Evolutionary conservation across 2,329 filamentous ascomycete species (phyloP), one percentile per base, ranked within the genome.

Genomic region (Akanthomyces lecanii): DNA sequence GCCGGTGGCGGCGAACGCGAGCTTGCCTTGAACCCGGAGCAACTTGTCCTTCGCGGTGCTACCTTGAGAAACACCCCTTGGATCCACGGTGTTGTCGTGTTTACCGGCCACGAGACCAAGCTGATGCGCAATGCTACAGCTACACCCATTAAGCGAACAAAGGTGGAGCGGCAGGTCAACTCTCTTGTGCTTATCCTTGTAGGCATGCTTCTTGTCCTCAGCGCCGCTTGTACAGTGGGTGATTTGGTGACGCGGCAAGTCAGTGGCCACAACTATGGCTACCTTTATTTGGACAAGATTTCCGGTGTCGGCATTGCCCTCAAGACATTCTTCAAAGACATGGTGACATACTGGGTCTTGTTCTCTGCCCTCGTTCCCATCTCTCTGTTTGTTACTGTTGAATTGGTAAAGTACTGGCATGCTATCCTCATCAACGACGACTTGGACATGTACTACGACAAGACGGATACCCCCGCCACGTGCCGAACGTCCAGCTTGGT

Each of bases 71-170:
- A 99, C 72, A 99, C 95, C 1, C 94, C 93, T 36, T 99, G 95
- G 94, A 87, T 98, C 55, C 92, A 99, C 73, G 95, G 94, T 45
- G 85, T 96, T 21, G 95, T 99, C 61, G 94, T 99, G 18, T 99
- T 98, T 71, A 79, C 77, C 12, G 95, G 95, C 58, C 95, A 99
- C 76, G 95, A 99, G 78, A 98, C 95, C 7, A 99, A 99, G 77
- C 84, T 99, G 66, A 98, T 99, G 95, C 89, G 95, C 69, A 99
- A 99, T 74, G 96, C 95, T 21, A 99, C 94, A 3, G 94, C 94
- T 5, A 90, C 95, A 1, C 96, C 95, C 6, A 99, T 99, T 79
- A 99, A 99, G 80, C 90, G 94, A 63, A 99, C 95, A 42, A 94
- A 93, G 69, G 94, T 99, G 7, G 95, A 99, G 77, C 87, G 89